Base-by-base conservation (phyloP, 1,284 basidiomycete species). In the Pseudozyma sp. region DNA sequence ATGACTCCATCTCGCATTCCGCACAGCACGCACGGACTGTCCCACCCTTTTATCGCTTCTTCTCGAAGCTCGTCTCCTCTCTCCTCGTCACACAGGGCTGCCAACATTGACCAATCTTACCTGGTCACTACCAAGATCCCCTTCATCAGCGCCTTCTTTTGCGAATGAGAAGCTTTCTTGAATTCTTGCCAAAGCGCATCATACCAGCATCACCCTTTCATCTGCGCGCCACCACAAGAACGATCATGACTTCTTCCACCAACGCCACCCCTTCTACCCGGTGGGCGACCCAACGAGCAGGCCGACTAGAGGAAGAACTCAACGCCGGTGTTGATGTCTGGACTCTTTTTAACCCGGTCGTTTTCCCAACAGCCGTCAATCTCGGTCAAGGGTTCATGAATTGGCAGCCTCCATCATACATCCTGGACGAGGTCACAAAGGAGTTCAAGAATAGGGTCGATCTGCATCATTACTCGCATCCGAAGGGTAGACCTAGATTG, bases 341-440 rank as follows among this genome's bases (percentile, higher is more conserved):
- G 83, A 72, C 77, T 8, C 63, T 84, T n/a, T 85, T 85, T 70
- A 82, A 79, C 53, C 83, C 80, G 0, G 50, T 74, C 39, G 78
- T 80, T 14, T 83, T 83, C 40, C 83, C 82, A 19, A 75, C 67
- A 18, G 81, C 80, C n/a, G 74, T 83, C 73, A 83, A 83, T 49
- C 72, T 85, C 11, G 83, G 83, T 13, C 83, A 85, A 52, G 83
- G 83, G 2, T 85, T 84, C 52, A 85, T 85, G 83, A 82, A 80
- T 56, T 85, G 81, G 77, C 58, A 76, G 35, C 83, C 83, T 10
- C 78, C 82, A 2, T 36, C 72, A 1, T 83, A 78, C 50, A 63
- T 83, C 34, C 59, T 73, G 31, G 77, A 83, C 2, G 58, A 61
- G 3, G 38, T 83, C 11, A 67, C 54, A 5, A 52, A 58, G 13